Conservation (phyloP, 345 rosid genomes). For the Dovyalis caffra region DNA sequence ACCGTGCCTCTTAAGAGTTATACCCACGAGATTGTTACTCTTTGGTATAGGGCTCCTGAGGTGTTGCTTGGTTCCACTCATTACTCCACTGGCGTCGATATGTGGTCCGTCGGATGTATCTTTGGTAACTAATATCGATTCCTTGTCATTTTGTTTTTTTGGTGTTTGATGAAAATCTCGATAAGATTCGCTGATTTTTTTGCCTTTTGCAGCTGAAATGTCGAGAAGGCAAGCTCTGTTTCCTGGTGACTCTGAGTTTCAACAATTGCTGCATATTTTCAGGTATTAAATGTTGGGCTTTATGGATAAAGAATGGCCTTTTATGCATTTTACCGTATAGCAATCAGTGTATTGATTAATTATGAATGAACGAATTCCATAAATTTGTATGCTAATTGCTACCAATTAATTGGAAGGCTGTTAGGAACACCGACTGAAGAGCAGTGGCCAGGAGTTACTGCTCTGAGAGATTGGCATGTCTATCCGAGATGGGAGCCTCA, state of each 20-base stretch:
- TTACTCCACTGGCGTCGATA: conserved; percentile 84
- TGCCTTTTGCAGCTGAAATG: conserved; percentile 80
- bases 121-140: conserved; percentile 43
- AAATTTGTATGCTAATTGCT: background rate
- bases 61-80: conserved; percentile 83
- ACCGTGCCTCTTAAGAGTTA: conserved; percentile 91
- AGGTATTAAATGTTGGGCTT: conserved; percentile 36
- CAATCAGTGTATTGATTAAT: background rate
- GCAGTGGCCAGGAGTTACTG: conserved; percentile 83
- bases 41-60: conserved; percentile 96
- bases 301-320: background rate
- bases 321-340: background rate
- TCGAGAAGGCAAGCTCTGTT: conserved; percentile 84
- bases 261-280: conserved; percentile 93
- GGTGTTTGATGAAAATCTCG: background rate
- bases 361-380: too few species aligned
- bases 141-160: background rate
- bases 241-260: conserved; percentile 94
- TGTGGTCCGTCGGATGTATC: conserved; percentile 99
- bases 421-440: conserved; percentile 85
- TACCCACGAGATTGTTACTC: conserved; percentile 92
- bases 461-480: conserved; percentile 87
- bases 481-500: conserved; percentile 89
- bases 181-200: too few species aligned
- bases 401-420: conserved; percentile 41